These are phyloP conservation scores for Thozetella sp. DNA, from an alignment of 495 filamentous ascomycete genomes.

Conservation along the genomic window DNA sequence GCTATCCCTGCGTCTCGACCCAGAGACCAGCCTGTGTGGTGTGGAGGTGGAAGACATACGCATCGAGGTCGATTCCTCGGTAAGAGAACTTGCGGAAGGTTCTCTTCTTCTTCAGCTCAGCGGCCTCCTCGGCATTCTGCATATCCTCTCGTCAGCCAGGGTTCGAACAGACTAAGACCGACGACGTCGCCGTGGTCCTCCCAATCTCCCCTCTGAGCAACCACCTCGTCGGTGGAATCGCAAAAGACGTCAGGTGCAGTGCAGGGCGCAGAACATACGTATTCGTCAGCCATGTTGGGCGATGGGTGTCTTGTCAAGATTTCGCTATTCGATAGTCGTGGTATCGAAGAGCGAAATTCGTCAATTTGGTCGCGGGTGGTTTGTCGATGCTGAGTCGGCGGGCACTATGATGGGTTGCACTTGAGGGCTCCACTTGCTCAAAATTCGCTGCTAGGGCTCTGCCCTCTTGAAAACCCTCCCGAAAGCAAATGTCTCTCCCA, in stretches of 20 bases:
- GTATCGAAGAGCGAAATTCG: constrained; percentile 39
- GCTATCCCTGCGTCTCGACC: neutral
- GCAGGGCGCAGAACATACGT: constrained; percentile 64
- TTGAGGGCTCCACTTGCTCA: constrained; percentile 8
- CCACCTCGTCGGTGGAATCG: constrained; percentile 6
- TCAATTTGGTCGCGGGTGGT: constrained; percentile 9
- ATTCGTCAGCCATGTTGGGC: constrained; percentile 95
- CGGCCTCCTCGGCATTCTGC: constrained; percentile 92
- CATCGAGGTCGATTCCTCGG: constrained; percentile 98
- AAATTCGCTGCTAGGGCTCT: constrained; percentile 35
- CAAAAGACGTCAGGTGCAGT: neutral
- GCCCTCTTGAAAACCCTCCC: constrained; percentile 25
- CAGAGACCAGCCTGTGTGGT: neutral
- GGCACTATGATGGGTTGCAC: constrained; percentile 20
- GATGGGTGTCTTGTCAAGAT: constrained; percentile 34
- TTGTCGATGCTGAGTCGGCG: constrained; percentile 12
- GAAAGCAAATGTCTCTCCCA: constrained; percentile 12
- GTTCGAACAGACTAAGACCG: constrained; percentile 1
- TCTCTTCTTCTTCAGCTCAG: constrained; percentile 99
- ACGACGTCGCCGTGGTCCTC: neutral
- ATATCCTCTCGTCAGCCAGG: constrained; percentile 40
- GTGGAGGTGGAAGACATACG: constrained; percentile 62
- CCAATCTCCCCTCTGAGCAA: neutral
- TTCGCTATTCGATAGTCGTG: constrained; percentile 35
- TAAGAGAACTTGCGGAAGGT: constrained; percentile 99